Base-by-base conservation (phyloP, 2,329 filamentous ascomycete species). In the Aspergillus sp. region DNA sequence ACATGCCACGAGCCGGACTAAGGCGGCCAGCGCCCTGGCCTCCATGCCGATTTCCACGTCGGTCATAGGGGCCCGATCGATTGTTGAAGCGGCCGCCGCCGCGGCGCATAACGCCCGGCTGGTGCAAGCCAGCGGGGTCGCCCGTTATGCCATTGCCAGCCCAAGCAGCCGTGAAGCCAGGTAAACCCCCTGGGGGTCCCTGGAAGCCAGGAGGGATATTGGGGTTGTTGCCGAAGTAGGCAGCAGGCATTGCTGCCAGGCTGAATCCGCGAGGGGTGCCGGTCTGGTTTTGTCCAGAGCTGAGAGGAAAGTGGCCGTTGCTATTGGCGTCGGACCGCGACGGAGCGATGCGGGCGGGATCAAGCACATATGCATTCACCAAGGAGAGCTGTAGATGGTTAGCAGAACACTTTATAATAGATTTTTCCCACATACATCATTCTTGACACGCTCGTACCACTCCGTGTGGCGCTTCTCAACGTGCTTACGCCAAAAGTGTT, bases 401-500 rank as follows among this genome's bases (percentile, higher is more conserved):
- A 83, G 79, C 61, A 19, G 19, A 19, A 19, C 19, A 19, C 19
- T 19, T 19, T 19, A 19, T 19, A 19, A 19, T 19, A 19, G 19
- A 19, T 19, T 19, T 19, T 19, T 19, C 19, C 31, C 52, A 82
- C 88, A 82, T 83, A 96, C 93, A 81, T 97, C 94, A 74, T 90
- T 88, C 75, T 89, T 90, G 66, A 97, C 81, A 57, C 82, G 85
- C 38, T 93, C 89, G 49, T 91, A 85, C 91, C 93, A 99, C 57
- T 98, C 94, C 0, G 86, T 76, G 76, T 99, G 95, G 61, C 96
- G 89, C 81, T 99, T 99, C 79, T 98, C 94, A 17, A 98, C 89
- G 72, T 99, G 95, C 82, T 99, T 99, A 72, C 89, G 89, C 94
- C 96, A 99, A 76, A 99, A 99, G 70, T 94, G 88, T 48, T 96